A percentile compares a stretch with the other conserved stretches of the same genome.
phyloP scores from a whole-genome alignment of 83 land plant genomes.

The Diphasiastrum complanatum region DNA sequence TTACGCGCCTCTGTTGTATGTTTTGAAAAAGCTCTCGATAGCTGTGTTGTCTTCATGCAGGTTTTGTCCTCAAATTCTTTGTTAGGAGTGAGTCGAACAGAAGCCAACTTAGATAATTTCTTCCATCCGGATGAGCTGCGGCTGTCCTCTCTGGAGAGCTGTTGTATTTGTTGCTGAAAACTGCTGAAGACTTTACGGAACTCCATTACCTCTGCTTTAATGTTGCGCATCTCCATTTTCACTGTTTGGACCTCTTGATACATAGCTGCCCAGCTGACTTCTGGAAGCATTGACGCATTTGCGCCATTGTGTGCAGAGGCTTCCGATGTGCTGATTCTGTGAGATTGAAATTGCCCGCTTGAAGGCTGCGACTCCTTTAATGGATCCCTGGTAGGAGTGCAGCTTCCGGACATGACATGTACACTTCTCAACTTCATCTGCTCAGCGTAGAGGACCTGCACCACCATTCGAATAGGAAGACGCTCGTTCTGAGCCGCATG shows the following conservation, averaged over 20 bases:
- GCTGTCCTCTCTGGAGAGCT: too few species aligned
- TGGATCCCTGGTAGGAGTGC: constrained; percentile 28
- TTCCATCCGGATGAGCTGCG: too few species aligned
- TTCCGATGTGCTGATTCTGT: background rate
- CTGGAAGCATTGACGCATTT: background rate
- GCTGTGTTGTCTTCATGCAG: too few species aligned
- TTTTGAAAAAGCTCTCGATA: too few species aligned
- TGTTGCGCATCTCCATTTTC: constrained; percentile 41
- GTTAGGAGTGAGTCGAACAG: too few species aligned
- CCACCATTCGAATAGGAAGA: constrained; percentile 44
- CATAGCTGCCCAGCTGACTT: constrained; percentile 30
- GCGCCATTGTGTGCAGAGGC: constrained; percentile 12
- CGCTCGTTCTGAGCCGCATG: constrained; percentile 60
- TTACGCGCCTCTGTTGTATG: too few species aligned
- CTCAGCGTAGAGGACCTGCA: constrained; percentile 59
- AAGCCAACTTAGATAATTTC: too few species aligned
- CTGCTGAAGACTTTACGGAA: too few species aligned
- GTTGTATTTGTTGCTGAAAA: too few species aligned
- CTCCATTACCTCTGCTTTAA: too few species aligned
- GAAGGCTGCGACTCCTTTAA: constrained; percentile 24
- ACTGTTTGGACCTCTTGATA: constrained; percentile 24
- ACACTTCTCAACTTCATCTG: too few species aligned
- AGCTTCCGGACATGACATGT: constrained; percentile 28
- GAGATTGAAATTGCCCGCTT: constrained; percentile 14
- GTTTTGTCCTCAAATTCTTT: too few species aligned